These are phyloP conservation scores for Rubus parviflorus DNA, from an alignment of 306 rosid species.

Conservation along the genomic window DNA sequence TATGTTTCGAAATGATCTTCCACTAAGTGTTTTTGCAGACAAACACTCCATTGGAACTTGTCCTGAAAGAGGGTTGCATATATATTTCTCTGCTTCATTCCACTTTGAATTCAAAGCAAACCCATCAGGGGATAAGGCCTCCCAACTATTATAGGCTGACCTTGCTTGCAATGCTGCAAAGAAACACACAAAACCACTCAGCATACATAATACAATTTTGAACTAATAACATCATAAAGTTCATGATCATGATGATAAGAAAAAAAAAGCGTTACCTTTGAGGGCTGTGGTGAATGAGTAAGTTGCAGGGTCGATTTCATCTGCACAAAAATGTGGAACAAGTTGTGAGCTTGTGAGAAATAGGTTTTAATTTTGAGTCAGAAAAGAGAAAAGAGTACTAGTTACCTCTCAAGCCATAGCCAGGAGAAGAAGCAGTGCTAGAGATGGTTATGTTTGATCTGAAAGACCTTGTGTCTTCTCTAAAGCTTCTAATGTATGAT, in stretches of 20 bases:
- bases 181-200: constrained; percentile 17
- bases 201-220: background rate
- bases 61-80: constrained; percentile 92
- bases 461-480: constrained; percentile 81
- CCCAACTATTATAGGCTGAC: constrained; percentile 64
- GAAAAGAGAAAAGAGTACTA: background rate
- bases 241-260: background rate
- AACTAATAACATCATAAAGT: background rate
- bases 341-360: constrained; percentile 11
- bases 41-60: constrained; percentile 92
- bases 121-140: constrained; percentile 79
- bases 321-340: constrained; percentile 37
- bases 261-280: constrained; percentile 46
- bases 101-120: constrained; percentile 91
- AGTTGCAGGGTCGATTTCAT: constrained; percentile 91
- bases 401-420: constrained; percentile 63
- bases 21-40: constrained; percentile 87
- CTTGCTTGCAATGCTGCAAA: constrained; percentile 84
- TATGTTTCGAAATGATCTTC: constrained; percentile 67
- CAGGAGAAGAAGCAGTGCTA: constrained; percentile 95
- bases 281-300: constrained; percentile 88
- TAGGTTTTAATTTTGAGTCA: background rate
- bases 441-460: constrained; percentile 78
- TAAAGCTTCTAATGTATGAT: constrained; percentile 76
- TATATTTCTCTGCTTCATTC: constrained; percentile 95